These are phyloP conservation scores for Suillus americanus DNA, from an alignment of 768 basidiomycete genomes.

Conservation along the genomic window DNA sequence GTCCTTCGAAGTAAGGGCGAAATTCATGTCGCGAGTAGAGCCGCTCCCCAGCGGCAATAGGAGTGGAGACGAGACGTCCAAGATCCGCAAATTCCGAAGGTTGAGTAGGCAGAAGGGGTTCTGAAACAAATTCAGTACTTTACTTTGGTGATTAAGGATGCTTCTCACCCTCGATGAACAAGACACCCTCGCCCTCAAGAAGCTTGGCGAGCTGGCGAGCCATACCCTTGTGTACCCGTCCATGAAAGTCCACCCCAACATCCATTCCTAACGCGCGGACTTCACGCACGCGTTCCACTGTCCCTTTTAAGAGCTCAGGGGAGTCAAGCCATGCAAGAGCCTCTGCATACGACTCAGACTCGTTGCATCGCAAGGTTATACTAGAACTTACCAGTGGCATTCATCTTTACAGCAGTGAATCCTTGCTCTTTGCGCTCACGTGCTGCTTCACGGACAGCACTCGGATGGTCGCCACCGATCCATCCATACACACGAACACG, in stretches of 20 bases:
- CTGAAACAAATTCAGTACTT: constrained; percentile 24
- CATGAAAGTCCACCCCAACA: constrained; percentile 71
- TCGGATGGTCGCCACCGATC: constrained; percentile 49
- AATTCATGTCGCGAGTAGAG: constrained; percentile 63
- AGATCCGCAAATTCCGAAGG: constrained; percentile 63
- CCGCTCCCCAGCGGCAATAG: constrained; percentile 65
- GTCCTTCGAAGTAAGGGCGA: constrained; percentile 61
- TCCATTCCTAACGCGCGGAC: constrained; percentile 56
- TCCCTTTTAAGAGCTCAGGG: constrained; percentile 48
- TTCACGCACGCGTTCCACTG: constrained; percentile 51
- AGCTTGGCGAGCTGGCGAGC: constrained; percentile 64
- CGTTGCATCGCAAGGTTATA: not conserved
- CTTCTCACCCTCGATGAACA: constrained; percentile 61
- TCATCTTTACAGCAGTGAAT: constrained; percentile 75
- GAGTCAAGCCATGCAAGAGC: constrained; percentile 61
- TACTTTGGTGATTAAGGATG: not conserved
- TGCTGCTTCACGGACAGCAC: constrained; percentile 52
- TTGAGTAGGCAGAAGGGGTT: constrained; percentile 60
- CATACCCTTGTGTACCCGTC: constrained; percentile 67
- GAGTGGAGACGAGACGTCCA: constrained; percentile 51
- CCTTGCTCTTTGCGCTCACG: constrained; percentile 55
- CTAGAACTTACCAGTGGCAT: constrained; percentile 50
- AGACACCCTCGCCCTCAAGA: constrained; percentile 56
- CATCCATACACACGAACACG: constrained; percentile 59
- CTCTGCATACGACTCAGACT: constrained; percentile 17